Evolutionary conservation across 2,329 filamentous ascomycete genomes (phyloP).

Genomic region (Xylariaceae sp.): DNA sequence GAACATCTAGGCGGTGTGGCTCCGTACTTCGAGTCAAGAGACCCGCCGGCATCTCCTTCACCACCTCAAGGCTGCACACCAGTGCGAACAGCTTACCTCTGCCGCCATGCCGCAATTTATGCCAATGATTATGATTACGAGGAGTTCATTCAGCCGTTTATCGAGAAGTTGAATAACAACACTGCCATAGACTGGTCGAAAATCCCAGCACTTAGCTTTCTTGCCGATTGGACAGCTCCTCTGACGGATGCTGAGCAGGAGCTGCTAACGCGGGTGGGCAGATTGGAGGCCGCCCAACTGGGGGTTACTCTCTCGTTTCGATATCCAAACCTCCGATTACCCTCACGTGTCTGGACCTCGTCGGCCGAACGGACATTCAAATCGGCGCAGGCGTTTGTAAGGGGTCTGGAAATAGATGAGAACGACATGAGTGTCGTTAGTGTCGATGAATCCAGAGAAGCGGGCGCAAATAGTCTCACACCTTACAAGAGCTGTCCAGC

Average conservation of each 20-base stretch:
- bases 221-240: conserved; percentile 59
- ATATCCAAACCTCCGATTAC: conserved; percentile 57
- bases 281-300: conserved; percentile 61
- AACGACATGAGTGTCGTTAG: conserved; percentile 57
- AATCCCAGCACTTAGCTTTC: conserved; percentile 58
- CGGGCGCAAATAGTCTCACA: conserved; percentile 63
- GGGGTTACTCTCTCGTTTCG: conserved; percentile 61
- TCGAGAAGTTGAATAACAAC: conserved; percentile 61
- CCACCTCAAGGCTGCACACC: conserved; percentile 54
- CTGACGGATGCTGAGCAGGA: conserved; percentile 59
- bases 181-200: conserved; percentile 58
- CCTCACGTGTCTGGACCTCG: conserved; percentile 62
- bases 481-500: conserved; percentile 67
- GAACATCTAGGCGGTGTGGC: conserved; percentile 59
- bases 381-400: conserved; percentile 60
- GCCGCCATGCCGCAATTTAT: conserved; percentile 63
- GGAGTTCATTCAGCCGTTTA: conserved; percentile 58
- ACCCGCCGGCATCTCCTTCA: conserved; percentile 47
- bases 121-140: conserved; percentile 63
- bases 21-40: conserved; percentile 59
- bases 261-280: conserved; percentile 63
- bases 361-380: conserved; percentile 64
- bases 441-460: conserved; percentile 58
- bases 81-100: conserved; percentile 56
- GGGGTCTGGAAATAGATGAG: conserved; percentile 56